Conservation (phyloP, 1,139 yeast species). For the Yueomyces sp. region DNA sequence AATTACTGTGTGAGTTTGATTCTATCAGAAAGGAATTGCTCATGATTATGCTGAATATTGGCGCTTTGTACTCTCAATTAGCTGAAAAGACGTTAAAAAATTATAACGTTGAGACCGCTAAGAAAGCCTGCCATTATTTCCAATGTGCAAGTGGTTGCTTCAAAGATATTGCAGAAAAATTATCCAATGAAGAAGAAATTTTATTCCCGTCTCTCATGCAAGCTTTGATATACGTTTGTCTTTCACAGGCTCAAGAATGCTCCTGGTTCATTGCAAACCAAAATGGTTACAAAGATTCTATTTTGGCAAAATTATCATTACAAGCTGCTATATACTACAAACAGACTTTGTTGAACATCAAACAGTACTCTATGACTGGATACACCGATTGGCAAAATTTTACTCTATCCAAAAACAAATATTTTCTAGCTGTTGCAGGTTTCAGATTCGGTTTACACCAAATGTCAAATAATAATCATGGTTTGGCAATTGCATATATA, state of each 20-base stretch:
- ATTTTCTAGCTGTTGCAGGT: constrained; percentile 60
- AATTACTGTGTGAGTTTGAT: constrained; percentile 15
- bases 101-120: constrained; percentile 36
- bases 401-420: constrained; percentile 36
- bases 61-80: constrained; percentile 45
- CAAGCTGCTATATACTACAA: constrained; percentile 51
- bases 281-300: constrained; percentile 45
- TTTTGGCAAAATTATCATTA: constrained; percentile 49
- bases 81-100: constrained; percentile 26
- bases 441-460: constrained; percentile 45
- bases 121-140: constrained; percentile 48
- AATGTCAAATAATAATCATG: constrained; percentile 42
- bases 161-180: constrained; percentile 25
- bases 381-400: constrained; percentile 21
- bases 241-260: constrained; percentile 83
- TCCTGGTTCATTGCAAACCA: constrained; percentile 66
- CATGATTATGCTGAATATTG: constrained; percentile 59
- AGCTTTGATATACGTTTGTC: constrained; percentile 36
- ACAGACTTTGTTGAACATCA: constrained; percentile 48
- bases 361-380: constrained; percentile 7
- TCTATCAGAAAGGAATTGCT: constrained; percentile 46
- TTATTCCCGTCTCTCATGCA: constrained; percentile 29
- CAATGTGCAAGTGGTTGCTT: constrained; percentile 67
- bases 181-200: constrained; percentile 13
- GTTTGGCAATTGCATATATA: constrained; percentile 33